Base-by-base conservation (phyloP, 805 yeast species). In the Lipomyces sp. region DNA sequence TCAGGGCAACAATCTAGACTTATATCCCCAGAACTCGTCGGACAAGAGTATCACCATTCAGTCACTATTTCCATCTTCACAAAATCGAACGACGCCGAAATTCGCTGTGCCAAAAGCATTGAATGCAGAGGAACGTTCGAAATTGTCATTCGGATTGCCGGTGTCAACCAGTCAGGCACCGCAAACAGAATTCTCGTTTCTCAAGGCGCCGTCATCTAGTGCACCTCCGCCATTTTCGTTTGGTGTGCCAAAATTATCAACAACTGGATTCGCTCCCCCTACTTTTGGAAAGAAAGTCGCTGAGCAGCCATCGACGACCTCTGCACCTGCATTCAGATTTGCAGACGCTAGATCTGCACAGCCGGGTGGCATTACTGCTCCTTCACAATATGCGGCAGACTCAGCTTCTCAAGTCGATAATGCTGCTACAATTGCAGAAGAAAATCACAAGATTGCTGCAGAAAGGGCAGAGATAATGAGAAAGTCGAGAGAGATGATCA, bases 1-100 rank as follows among this genome's bases (percentile, higher is more conserved):
- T 4, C 78, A 83, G 66, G 71, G 78, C 4, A 84, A 84, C 34
- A 62, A 65, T 58, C 11, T 50, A 24, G 45, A 33, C 1, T 30
- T 62, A 10, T 68, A 63, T 39, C 66, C 65, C 3, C 65, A 64
- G 42, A 54, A 60, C 34, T 24, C 61, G 53, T 32, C 42, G 10
- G 63, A 57, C 32, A 18, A 53, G 15, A 32, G 64, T 15, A 33
- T 60, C 13, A 57, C 59, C 6, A 29, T 62, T 29, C 57, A 51
- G 70, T 6, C 48, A 64, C 6, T 35, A 62, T 59, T 58, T 54
- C 67, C 15, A 63, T 67, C 13, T 55, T 56, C 39, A 8, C n/a
- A 18, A 42, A 5, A 6, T n/a, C n/a, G 48, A 15, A 24, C n/a
- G 24, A 5, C 48, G n/a, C 29, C 24, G 10, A 42, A 15, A 24